Evolutionary conservation across 2,329 filamentous ascomycete genomes (phyloP).

Genomic region (Atkinsonella hypoxylon): DNA sequence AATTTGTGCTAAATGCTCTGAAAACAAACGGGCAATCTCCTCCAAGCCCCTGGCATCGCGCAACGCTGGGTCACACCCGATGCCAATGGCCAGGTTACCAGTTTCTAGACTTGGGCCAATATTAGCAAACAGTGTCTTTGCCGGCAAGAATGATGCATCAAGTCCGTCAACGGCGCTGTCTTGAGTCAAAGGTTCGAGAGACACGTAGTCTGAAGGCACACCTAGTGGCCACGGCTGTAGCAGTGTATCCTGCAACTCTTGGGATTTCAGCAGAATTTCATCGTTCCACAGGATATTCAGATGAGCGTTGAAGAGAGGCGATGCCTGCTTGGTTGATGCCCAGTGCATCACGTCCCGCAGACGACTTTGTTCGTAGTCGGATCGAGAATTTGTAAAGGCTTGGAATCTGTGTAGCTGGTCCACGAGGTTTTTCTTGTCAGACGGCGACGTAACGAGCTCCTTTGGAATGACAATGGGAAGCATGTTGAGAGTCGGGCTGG

Average conservation of each 20-base stretch:
- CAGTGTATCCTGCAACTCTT: not conserved
- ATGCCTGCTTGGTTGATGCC: not conserved
- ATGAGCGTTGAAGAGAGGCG: conserved; percentile 2
- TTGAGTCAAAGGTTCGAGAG: not conserved
- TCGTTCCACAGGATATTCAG: conserved; percentile 5
- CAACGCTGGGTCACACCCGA: not conserved
- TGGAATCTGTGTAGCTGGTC: conserved; percentile 1
- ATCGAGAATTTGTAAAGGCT: not conserved
- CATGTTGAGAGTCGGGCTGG: not conserved
- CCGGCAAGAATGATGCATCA: not conserved
- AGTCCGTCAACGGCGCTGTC: not conserved
- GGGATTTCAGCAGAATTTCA: not conserved
- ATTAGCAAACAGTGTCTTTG: not conserved
- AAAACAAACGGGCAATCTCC: not conserved
- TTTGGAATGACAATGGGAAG: not conserved
- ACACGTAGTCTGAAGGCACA: not conserved
- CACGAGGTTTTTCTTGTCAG: not conserved
- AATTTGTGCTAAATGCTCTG: not conserved
- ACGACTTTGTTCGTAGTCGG: conserved; percentile 6
- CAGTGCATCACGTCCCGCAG: conserved; percentile 1
- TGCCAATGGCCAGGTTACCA: not conserved
- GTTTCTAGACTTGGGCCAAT: not conserved
- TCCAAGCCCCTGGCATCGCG: not conserved
- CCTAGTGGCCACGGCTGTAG: not conserved
- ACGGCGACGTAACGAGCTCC: not conserved